Percentiles rank a stretch among this genome's conserved stretches.
Conservation (phyloP, 352 stramenopile genomes). For the Globisporangium apiculatum region DNA sequence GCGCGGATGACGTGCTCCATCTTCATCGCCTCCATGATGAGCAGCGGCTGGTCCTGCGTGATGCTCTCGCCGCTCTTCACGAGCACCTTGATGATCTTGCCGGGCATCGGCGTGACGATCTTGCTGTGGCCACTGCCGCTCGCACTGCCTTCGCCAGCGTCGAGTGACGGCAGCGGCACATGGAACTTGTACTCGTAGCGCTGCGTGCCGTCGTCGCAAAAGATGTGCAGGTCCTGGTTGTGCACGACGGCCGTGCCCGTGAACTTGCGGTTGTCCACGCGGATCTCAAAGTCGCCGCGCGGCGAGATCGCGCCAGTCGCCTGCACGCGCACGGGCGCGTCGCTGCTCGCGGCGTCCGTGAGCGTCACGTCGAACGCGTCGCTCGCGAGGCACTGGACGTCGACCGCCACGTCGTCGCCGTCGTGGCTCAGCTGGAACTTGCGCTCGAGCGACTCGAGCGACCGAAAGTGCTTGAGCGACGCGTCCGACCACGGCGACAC, state of each 20-base stretch:
- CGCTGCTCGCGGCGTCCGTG: slow-evolving; percentile 8
- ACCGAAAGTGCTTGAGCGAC: slow-evolving; percentile 53
- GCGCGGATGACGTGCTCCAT: slow-evolving; percentile 91
- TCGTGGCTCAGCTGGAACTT: slow-evolving; percentile 47
- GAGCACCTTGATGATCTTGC: slow-evolving; percentile 91
- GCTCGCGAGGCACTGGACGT: slow-evolving; percentile 31
- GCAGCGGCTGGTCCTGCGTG: slow-evolving; percentile 78
- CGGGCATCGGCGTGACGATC: slow-evolving; percentile 91
- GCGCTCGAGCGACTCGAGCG: slow-evolving; percentile 43
- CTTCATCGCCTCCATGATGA: slow-evolving; percentile 98
- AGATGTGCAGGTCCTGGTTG: slow-evolving; percentile 65
- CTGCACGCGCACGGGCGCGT: slow-evolving; percentile 14
- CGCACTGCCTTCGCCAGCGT: slow-evolving; percentile 16
- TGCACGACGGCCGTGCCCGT: slow-evolving; percentile 60
- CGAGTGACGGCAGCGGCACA: slow-evolving; percentile 51
- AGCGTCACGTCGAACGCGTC: slow-evolving; percentile 39
- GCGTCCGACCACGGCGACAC: slow-evolving; percentile 53
- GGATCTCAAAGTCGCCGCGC: slow-evolving; percentile 59
- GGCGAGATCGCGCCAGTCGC: slow-evolving; percentile 27
- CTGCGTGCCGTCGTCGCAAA: slow-evolving; percentile 66
- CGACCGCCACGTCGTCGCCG: slow-evolving; percentile 26
- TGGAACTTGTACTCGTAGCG: slow-evolving; percentile 82
- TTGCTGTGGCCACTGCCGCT: slow-evolving; percentile 38
- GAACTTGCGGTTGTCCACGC: slow-evolving; percentile 55
- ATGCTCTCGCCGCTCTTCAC: slow-evolving; percentile 86